A percentile compares a stretch with the other conserved stretches of the same genome.
phyloP scores from a whole-genome alignment of 2,329 filamentous ascomycete species.

The Alternaria panax region DNA sequence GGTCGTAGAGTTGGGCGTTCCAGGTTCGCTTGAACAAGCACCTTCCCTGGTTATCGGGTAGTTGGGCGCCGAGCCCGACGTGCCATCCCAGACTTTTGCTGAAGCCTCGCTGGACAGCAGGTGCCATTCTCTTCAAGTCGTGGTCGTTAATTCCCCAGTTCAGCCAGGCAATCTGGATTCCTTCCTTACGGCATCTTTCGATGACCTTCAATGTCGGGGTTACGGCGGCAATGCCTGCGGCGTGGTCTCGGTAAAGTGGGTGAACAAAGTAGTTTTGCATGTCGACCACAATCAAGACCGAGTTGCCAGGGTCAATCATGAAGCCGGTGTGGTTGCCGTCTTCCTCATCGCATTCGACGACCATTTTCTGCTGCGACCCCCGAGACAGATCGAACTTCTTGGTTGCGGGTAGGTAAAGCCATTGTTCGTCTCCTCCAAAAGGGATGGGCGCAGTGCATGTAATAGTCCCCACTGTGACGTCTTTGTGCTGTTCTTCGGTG shows the following conservation, averaged over 20 bases:
- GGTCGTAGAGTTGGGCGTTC: slow-evolving; percentile 54
- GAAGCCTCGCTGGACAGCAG: slow-evolving; percentile 53
- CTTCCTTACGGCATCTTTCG: slow-evolving; percentile 50
- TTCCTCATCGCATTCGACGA: slow-evolving; percentile 52
- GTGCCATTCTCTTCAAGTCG: slow-evolving; percentile 50
- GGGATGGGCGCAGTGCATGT: slow-evolving; percentile 51
- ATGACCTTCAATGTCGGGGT: slow-evolving; percentile 50
- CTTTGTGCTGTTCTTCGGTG: slow-evolving; percentile 23
- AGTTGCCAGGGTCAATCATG: slow-evolving; percentile 51
- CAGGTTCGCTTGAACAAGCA: slow-evolving; percentile 54
- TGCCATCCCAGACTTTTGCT: slow-evolving; percentile 54
- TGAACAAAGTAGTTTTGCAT: slow-evolving; percentile 56
- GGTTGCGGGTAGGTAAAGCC: slow-evolving; percentile 51
- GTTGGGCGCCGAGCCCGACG: slow-evolving; percentile 49
- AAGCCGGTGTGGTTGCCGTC: slow-evolving; percentile 50
- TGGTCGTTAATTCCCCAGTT: slow-evolving; percentile 54
- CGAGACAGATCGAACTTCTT: slow-evolving; percentile 54
- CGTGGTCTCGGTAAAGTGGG: slow-evolving; percentile 40
- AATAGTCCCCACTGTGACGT: slow-evolving; percentile 38
- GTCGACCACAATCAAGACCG: slow-evolving; percentile 52
- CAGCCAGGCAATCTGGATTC: slow-evolving; percentile 52
- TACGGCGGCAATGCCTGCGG: slow-evolving; percentile 42
- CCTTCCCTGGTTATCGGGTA: slow-evolving; percentile 50
- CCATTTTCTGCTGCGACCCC: slow-evolving; percentile 46
- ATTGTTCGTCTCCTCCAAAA: slow-evolving; percentile 52